A percentile compares a stretch with the other conserved stretches of the same genome.
Conservation (phyloP, 345 rosid species). For the Murraya paniculata region DNA sequence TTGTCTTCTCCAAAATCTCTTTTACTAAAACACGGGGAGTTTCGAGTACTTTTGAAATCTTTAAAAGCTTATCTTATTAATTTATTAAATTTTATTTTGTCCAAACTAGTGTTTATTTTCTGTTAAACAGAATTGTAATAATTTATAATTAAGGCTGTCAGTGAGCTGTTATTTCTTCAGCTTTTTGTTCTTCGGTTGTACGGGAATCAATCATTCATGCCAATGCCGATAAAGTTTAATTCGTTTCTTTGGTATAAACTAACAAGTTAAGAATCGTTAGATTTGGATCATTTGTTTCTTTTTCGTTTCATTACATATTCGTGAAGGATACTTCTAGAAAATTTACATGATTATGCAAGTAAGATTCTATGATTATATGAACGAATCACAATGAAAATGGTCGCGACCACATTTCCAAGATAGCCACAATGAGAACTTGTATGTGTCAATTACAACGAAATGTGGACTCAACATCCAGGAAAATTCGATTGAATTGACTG, state of each 20-base stretch:
- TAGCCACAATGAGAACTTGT: background rate
- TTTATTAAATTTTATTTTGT: too few species aligned
- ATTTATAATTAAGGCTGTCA: too few species aligned
- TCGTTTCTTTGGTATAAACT: background rate
- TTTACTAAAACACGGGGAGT: too few species aligned
- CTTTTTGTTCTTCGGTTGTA: background rate
- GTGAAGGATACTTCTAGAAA: background rate
- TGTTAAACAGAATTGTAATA: too few species aligned
- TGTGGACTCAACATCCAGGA: background rate
- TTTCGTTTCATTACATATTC: background rate
- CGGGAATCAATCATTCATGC: background rate
- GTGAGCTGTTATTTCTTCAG: background rate
- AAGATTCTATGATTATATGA: background rate
- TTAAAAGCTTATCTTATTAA: too few species aligned
- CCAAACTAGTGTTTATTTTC: too few species aligned
- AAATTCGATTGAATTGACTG: background rate
- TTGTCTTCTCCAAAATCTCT: background rate
- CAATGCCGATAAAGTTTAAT: background rate
- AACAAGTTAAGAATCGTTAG: slow-evolving; percentile 6
- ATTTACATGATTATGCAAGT: background rate
- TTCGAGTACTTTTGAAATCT: too few species aligned
- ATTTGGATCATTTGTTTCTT: background rate
- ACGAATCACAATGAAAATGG: background rate
- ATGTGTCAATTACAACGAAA: background rate
- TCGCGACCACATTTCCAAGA: background rate